Base-by-base conservation (phyloP, 805 yeast genomes). In the Teunomyces funiuensis region DNA sequence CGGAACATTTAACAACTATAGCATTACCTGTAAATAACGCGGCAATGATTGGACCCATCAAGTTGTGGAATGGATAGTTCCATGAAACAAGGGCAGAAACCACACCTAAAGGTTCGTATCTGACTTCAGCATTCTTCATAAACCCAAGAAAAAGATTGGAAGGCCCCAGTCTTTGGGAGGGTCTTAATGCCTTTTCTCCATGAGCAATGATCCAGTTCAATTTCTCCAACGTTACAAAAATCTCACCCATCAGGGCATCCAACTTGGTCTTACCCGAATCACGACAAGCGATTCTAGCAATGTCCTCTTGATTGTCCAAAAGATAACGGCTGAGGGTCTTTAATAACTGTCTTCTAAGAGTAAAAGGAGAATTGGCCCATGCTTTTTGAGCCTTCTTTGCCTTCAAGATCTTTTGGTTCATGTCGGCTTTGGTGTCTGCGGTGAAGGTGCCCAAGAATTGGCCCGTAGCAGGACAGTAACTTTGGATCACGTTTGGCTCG, bases 61-160 rank as follows among this genome's bases (percentile, higher is more conserved):
- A 68, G 62, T 93, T 93, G 61, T 93, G 99, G 63, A 93, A 83
- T 0, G 99, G 99, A 60, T 93, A 93, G 58, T 93, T 93, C 99
- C 99, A 93, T 3, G 96, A 87, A 1, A 93, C 88, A 45, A 93
- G 71, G 0, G 98, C 95, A 6, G 95, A 77, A 18, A 91, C 91
- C 10, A 83, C 85, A 5, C 93, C 93, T 41, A 91, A 64, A 0
- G 99, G 98, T 61, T 90, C 96, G 61, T 93, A 93, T 48, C 95
- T 74, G 13, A 93, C 91, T 63, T 91, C 93, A 3, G 97, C 98
- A 41, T 84, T 84, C 61, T 93, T 93, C 73, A 91, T 88, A 45
- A 66, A 54, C 39, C 82, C 81, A 84, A 93, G 82, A 45, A 93
- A 76, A 49, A 87, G 65, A 55, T 86, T 88, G 2, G 93, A 75